Evolutionary conservation across 768 basidiomycete species (phyloP), one percentile per base, ranked within the genome.

Genomic region (Sarcodon aspratus): DNA sequence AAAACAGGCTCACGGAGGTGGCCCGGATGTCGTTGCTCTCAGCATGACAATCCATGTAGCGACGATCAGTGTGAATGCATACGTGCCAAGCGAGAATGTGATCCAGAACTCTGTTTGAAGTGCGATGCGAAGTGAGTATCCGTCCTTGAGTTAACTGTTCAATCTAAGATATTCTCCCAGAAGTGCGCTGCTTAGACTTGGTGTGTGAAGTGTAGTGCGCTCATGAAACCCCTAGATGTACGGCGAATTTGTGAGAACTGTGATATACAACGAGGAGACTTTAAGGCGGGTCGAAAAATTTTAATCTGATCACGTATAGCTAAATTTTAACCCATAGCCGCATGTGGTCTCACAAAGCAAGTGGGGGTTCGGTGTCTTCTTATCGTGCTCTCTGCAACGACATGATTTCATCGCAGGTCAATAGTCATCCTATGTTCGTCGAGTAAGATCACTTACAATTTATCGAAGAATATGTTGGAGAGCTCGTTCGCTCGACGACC

Each of bases 391-490:
- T 6, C 75, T 63, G 6, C 57, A 62, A 40, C 57, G 62, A 46
- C 68, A 65, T 15, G 78, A 80, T 4, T 48, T 62, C 35, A 53
- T 65, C 44, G 53, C 54, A 42, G 63, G 63, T 61, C 45, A 13
- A 51, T 18, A 3, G 15, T 33, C 44, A 9, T 2, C 7, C 15
- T 21, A 18, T 15, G 13, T 12, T 37, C 35, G 5, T 13, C 18
- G 40, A 33, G 34, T 43, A 5, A 36, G 7, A 34, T 27, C 9
- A 31, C 21, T 27, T 27, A 27, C 21, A 27, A 5, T 27, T 27
- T 27, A 27, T 5, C 36, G 10, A 43, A 85, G 85, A 86, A 63
- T 86, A 87, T 50, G 59, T 73, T 5, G 85, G 85, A 2, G 82
- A 87, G 61, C 53, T 79, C 15, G 71, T 80, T 3, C 72, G 63